Evolutionary conservation across 768 basidiomycete genomes (phyloP), one percentile per base, ranked within the genome.

Genomic region (Suillus paluster): DNA sequence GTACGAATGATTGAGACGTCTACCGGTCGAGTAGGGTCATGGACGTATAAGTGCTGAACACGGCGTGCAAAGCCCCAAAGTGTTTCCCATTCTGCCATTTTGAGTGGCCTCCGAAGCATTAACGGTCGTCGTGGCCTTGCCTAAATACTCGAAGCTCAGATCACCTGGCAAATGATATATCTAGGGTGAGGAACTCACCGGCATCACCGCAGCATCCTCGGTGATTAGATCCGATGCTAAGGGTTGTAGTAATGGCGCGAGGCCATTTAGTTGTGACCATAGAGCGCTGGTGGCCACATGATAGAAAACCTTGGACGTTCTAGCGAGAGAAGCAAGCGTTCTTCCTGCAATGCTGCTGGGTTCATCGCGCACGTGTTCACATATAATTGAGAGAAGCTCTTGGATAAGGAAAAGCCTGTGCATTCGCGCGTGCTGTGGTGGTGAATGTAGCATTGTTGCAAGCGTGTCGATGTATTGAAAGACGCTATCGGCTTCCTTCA

Each of bases 261-360:
- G 48, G 19, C 58, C 61, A 5, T 41, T 27, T 14, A 62, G 19
- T 36, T 39, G 34, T 2, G 33, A 38, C 64, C 64, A 65, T 21
- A 65, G 30, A 30, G 23, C 34, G 8, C 39, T 58, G n/a, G 45
- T 39, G 19, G 63, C 64, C 27, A 63, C 63, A 39, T 55, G 49
- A 55, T 56, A 42, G 21, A 65, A 65, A 14, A 27, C 5, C 30
- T 46, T 58, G 46, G 63, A 65, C 5, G 64, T 65, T 25, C 63
- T 53, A n/a, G 64, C 64, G 23, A 65, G 57, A 39, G 57, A 42
- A 21, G 64, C 64, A 50, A 65, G 57, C 36, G 63, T 49, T 38
- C 33, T 61, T 42, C 44, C 44, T 19, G 52, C 25, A 27, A 14
- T 14, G 19, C 25, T 21, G 4, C 11, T 15, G 12, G 4, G 14